Evolutionary conservation across 169 alveolate species (phyloP).

Genomic region (Nephromyces sp.): DNA sequence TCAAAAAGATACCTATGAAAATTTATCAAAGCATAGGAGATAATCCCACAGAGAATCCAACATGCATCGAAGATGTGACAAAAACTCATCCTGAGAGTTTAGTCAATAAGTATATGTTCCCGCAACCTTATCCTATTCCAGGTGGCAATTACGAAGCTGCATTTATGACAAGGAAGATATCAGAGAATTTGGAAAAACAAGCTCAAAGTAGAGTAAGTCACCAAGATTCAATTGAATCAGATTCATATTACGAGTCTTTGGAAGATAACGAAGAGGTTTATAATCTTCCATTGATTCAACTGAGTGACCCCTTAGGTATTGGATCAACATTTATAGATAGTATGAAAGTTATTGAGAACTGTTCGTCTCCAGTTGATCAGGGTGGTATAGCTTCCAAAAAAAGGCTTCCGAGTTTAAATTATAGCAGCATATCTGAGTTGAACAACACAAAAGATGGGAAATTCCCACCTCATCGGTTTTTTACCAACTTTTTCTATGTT

Average conservation of each 20-base stretch:
- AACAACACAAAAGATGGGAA: constrained; percentile 25
- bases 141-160: neutral
- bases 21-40: too few species aligned
- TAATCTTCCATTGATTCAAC: neutral
- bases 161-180: neutral
- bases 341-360: neutral
- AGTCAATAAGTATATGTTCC: neutral
- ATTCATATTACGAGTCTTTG: neutral
- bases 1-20: too few species aligned
- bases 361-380: too few species aligned
- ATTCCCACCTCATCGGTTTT: constrained; percentile 24
- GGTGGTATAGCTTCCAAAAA: too few species aligned
- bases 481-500: constrained; percentile 28
- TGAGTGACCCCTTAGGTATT: neutral
- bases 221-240: neutral
- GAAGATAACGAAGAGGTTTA: neutral
- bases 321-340: neutral
- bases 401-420: too few species aligned
- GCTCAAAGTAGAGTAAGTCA: neutral
- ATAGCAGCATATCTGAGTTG: constrained; percentile 20
- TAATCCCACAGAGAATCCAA: too few species aligned
- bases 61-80: neutral
- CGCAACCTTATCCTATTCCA: neutral
- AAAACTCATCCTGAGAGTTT: neutral
- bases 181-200: too few species aligned